Evolutionary conservation across 2,329 filamentous ascomycete genomes (phyloP).

Genomic region (Ophiocordyceps polyrhachis-furcata): DNA sequence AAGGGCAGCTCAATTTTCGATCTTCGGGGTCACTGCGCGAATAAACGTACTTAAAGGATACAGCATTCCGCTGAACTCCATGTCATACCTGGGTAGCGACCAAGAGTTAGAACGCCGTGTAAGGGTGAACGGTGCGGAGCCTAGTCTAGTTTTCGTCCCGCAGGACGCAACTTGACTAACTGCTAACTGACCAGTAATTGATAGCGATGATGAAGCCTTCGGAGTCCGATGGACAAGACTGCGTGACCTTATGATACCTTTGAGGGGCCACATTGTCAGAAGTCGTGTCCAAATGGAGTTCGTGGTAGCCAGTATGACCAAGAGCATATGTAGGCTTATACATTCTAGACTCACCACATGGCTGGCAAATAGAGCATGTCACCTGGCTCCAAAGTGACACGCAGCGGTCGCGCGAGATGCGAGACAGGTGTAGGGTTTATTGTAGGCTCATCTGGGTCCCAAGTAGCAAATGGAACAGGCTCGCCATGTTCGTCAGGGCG

Average conservation of each 20-base stretch:
- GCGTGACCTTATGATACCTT: slow-evolving; percentile 65
- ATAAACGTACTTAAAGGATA: slow-evolving; percentile 43
- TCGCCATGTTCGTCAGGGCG: slow-evolving; percentile 15
- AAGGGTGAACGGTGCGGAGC: background rate
- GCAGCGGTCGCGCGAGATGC: slow-evolving; percentile 35
- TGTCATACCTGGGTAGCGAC: slow-evolving; percentile 47
- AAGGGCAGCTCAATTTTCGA: background rate
- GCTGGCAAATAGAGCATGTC: slow-evolving; percentile 72
- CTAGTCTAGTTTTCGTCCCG: too few species aligned
- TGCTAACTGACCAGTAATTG: slow-evolving; percentile 55
- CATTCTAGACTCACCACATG: slow-evolving; percentile 41
- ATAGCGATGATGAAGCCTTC: slow-evolving; percentile 61
- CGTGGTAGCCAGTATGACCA: background rate
- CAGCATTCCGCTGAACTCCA: slow-evolving; percentile 54
- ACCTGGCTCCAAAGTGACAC: slow-evolving; percentile 50
- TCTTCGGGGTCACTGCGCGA: slow-evolving; percentile 13
- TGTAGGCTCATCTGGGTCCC: slow-evolving; percentile 49
- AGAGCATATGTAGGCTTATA: too few species aligned
- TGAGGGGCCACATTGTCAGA: background rate
- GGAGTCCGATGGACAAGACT: slow-evolving; percentile 45
- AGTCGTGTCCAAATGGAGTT: background rate
- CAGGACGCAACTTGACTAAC: background rate
- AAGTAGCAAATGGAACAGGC: slow-evolving; percentile 47
- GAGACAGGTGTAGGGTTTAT: slow-evolving; percentile 38
- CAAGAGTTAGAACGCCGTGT: background rate